A percentile compares a stretch with the other conserved stretches of the same genome.
These are phyloP conservation scores for Mycena rosella DNA, from an alignment of 768 basidiomycete species.

Conservation along the genomic window DNA sequence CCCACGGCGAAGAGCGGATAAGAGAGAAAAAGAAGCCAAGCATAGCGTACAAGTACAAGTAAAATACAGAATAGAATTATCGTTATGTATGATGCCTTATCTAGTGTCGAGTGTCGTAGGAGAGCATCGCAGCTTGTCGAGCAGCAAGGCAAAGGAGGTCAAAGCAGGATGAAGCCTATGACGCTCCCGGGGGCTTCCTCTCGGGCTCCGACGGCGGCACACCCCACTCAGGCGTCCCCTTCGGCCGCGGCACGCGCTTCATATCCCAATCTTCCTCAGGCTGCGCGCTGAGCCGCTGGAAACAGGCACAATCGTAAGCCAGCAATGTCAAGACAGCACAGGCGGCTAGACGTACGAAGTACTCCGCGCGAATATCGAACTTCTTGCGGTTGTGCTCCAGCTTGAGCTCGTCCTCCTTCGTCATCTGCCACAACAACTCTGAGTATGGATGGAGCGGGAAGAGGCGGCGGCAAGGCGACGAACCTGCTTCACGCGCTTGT, in stretches of 20 bases:
- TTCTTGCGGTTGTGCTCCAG: constrained; percentile 78
- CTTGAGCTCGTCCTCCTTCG: constrained; percentile 83
- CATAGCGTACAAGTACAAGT: constrained; percentile 22
- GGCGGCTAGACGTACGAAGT: constrained; percentile 70
- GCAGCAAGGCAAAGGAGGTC: no score
- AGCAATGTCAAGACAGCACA: neutral
- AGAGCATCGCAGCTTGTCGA: neutral
- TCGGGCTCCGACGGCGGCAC: constrained; percentile 76
- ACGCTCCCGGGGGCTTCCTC: neutral
- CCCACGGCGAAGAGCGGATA: constrained; percentile 5
- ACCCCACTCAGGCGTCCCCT: constrained; percentile 95
- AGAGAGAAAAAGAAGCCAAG: constrained; percentile 27
- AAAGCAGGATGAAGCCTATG: no score
- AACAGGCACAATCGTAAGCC: no score
- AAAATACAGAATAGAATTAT: constrained; percentile 11
- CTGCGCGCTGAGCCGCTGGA: constrained; percentile 73
- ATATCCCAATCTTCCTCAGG: constrained; percentile 87
- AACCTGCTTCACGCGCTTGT: constrained; percentile 81
- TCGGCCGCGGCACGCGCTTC: constrained; percentile 84
- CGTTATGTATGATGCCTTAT: neutral
- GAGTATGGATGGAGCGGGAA: neutral
- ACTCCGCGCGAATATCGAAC: constrained; percentile 95
- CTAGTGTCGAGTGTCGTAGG: no score
- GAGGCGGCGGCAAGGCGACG: no score
- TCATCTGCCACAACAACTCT: constrained; percentile 56